A percentile compares a stretch with the other conserved stretches of the same genome.
Conservation (phyloP, 768 basidiomycete species). For the Russula emetica region DNA sequence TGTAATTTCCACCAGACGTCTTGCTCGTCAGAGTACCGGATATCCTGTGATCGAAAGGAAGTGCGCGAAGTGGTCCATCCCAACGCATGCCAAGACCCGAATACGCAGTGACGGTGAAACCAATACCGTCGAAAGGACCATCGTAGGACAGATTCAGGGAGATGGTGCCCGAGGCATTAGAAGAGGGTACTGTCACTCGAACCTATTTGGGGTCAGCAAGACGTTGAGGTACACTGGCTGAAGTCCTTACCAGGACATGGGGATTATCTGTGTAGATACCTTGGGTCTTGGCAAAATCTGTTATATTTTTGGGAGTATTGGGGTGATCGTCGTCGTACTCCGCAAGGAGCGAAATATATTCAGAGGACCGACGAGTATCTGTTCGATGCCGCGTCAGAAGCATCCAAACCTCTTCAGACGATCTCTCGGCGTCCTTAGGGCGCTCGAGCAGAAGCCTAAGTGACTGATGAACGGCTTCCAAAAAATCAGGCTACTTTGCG, state of each 20-base stretch:
- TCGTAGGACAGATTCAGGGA: constrained; percentile 67
- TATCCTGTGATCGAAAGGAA: constrained; percentile 36
- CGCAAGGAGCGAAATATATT: constrained; percentile 63
- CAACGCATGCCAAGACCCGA: constrained; percentile 37
- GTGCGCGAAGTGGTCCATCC: constrained; percentile 22
- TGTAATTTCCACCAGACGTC: constrained; percentile 81
- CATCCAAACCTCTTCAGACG: constrained; percentile 61
- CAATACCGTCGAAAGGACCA: constrained; percentile 53
- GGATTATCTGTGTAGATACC: constrained; percentile 27
- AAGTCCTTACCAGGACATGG: constrained; percentile 21
- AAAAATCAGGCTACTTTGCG: neutral
- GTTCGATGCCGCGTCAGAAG: constrained; percentile 73
- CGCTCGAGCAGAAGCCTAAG: constrained; percentile 40
- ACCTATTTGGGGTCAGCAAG: constrained; percentile 22
- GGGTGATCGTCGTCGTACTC: constrained; percentile 40
- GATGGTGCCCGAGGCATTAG: constrained; percentile 36
- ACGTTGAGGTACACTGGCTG: no score
- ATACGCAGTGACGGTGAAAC: constrained; percentile 66
- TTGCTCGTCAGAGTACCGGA: constrained; percentile 59
- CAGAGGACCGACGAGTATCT: constrained; percentile 52
- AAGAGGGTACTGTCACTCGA: constrained; percentile 20
- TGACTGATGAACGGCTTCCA: constrained; percentile 40
- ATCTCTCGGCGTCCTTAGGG: neutral
- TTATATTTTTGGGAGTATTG: neutral
- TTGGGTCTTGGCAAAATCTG: constrained; percentile 11